These are phyloP conservation scores for Licmophora abbreviata DNA, from an alignment of 108 stramenopile genomes.

Conservation along the genomic window DNA sequence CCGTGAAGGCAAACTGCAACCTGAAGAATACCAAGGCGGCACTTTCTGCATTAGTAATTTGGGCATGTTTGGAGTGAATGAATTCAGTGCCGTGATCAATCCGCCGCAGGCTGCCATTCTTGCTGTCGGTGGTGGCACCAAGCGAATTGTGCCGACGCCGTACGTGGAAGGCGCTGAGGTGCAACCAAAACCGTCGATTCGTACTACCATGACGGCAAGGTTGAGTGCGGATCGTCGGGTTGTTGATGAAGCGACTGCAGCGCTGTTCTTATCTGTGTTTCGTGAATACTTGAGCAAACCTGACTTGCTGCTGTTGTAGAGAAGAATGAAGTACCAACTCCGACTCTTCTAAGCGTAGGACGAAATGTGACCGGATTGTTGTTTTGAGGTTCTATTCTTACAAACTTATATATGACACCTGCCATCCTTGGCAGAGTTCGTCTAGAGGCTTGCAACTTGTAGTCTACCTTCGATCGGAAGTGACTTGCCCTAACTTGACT, in stretches of 20 bases:
- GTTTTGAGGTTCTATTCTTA: no score
- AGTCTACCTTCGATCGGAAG: no score
- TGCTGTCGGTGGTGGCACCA: constrained; percentile 92
- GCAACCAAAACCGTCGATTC: constrained; percentile 26
- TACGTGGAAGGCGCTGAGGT: constrained; percentile 47
- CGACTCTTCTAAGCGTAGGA: no score
- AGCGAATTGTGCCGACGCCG: constrained; percentile 68
- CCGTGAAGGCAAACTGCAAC: constrained; percentile 75
- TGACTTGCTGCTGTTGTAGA: constrained; percentile 37
- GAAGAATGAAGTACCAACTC: no score
- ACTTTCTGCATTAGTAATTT: constrained; percentile 96
- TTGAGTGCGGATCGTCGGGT: constrained; percentile 96
- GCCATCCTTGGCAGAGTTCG: no score
- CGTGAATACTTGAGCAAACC: constrained; percentile 90
- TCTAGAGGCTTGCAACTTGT: no score
- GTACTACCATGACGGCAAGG: constrained; percentile 89
- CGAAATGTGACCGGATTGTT: no score
- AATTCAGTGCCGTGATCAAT: constrained; percentile 98
- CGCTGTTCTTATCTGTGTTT: constrained; percentile 89
- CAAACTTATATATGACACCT: no score
- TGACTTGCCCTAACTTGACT: no score
- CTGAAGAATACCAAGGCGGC: constrained; percentile 95
- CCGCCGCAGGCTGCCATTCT: constrained; percentile 98
- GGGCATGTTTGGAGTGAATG: constrained; percentile 98
- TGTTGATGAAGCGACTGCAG: constrained; percentile 93